Evolutionary conservation across 805 yeast genomes (phyloP).

Genomic region (Saccharomyces cerevisiae): DNA sequence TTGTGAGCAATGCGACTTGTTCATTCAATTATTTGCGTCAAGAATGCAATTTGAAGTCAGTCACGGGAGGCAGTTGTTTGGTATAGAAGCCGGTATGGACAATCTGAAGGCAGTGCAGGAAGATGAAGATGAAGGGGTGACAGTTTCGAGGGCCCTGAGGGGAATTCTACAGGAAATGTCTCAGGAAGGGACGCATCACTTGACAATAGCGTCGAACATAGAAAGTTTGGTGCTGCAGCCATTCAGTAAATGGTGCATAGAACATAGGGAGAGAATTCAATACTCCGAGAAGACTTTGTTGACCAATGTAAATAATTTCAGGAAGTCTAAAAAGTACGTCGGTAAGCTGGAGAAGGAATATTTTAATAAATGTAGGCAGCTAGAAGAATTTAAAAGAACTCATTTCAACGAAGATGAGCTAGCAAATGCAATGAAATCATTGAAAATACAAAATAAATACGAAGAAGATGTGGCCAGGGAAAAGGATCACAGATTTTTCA

Average conservation of each 20-base stretch:
- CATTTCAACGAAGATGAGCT: conserved; percentile 21
- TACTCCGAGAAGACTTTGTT: conserved; percentile 48
- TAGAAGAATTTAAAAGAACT: conserved; percentile 47
- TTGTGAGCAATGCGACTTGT: conserved; percentile 61
- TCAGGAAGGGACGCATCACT: conserved; percentile 57
- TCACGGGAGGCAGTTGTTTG: conserved; percentile 49
- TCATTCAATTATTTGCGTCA: conserved; percentile 53
- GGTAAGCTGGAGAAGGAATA: conserved; percentile 54
- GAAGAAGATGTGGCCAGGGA: conserved; percentile 21
- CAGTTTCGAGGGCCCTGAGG: conserved; percentile 35
- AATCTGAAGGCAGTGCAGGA: conserved; percentile 5
- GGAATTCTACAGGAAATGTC: conserved; percentile 45
- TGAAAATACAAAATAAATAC: conserved; percentile 19
- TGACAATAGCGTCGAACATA: conserved; percentile 55
- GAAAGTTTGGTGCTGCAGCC: conserved; percentile 56
- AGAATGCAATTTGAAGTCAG: conserved; percentile 65
- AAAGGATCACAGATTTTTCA: conserved; percentile 24
- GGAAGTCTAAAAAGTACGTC: conserved; percentile 38
- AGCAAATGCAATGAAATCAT: conserved; percentile 15
- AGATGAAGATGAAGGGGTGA: conserved; percentile 30
- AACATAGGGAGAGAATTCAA: conserved; percentile 59
- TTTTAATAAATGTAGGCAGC: conserved; percentile 65
- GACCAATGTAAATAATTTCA: conserved; percentile 45
- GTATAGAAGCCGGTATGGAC: conserved; percentile 19
- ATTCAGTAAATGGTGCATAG: conserved; percentile 64